Percentiles rank a stretch among this genome's conserved stretches.
Evolutionary conservation across 2,329 filamentous ascomycete genomes (phyloP).

Genomic region (Sporothrix globosa): DNA sequence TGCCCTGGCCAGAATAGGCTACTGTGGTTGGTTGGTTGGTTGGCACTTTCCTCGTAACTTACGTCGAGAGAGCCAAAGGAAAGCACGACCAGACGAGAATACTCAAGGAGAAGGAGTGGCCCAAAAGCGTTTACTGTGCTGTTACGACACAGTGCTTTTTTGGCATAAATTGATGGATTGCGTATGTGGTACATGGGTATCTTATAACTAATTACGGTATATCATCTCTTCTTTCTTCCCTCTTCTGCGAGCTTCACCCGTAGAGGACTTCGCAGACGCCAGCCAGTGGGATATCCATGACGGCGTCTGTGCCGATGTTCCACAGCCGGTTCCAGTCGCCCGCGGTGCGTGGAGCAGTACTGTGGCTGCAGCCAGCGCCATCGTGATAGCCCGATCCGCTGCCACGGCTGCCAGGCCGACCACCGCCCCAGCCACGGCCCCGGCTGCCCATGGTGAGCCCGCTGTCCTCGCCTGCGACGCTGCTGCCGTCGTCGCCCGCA

Average conservation of each 20-base stretch:
- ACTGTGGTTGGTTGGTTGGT: constrained; percentile 3
- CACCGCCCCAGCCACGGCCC: constrained; percentile 22
- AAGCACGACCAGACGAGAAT: neutral
- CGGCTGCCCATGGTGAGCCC: constrained; percentile 33
- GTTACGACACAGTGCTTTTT: neutral
- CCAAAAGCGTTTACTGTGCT: too few relatives aligned
- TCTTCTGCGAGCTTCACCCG: constrained; percentile 50
- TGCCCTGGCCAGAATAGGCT: neutral
- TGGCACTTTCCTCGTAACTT: neutral
- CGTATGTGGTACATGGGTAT: constrained; percentile 3
- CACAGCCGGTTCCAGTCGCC: constrained; percentile 78
- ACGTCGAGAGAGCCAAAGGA: too few relatives aligned
- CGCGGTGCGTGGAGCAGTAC: constrained; percentile 37
- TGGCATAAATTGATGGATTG: neutral
- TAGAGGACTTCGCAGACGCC: constrained; percentile 96
- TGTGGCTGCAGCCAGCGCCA: neutral
- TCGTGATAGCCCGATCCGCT: neutral
- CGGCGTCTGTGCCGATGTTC: constrained; percentile 92
- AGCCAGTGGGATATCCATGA: constrained; percentile 93
- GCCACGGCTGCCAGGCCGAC: constrained; percentile 22
- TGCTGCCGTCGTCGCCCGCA: constrained; percentile 36
- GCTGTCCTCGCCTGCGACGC: constrained; percentile 36
- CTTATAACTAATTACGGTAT: neutral
- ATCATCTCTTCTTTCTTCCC: neutral
- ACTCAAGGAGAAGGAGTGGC: neutral